Percentiles rank a stretch among this genome's conserved stretches.
Conservation (phyloP, 768 basidiomycete genomes). For the Mycena chlorophos region DNA sequence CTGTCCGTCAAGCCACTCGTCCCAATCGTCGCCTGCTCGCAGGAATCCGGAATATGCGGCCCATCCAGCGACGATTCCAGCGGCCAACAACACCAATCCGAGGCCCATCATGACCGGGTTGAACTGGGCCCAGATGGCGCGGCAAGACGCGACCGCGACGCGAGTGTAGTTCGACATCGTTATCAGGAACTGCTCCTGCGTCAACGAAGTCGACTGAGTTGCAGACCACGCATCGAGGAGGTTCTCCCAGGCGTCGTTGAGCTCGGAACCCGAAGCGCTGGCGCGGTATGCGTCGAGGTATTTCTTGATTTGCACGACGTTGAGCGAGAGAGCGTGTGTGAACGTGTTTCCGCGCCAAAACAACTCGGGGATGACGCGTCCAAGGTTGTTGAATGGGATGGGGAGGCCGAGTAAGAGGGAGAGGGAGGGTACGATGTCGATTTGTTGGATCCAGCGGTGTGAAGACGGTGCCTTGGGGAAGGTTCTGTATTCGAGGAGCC, state of each 20-base stretch:
- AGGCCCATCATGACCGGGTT: constrained; percentile 73
- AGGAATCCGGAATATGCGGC: constrained; percentile 54
- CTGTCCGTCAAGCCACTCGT: constrained; percentile 40
- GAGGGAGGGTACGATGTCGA: constrained; percentile 87
- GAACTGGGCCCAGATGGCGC: constrained; percentile 94
- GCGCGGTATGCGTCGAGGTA: constrained; percentile 80
- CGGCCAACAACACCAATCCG: constrained; percentile 63
- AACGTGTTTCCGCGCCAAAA: constrained; percentile 64
- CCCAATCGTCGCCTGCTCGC: constrained; percentile 39
- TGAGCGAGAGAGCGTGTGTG: constrained; percentile 62
- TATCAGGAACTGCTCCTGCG: constrained; percentile 36
- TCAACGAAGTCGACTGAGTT: constrained; percentile 23
- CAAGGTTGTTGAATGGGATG: constrained; percentile 95
- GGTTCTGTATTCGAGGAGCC: constrained; percentile 51
- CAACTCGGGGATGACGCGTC: constrained; percentile 86
- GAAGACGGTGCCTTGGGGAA: constrained; percentile 60
- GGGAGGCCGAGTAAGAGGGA: constrained; percentile 89
- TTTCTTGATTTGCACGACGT: constrained; percentile 69
- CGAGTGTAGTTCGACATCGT: constrained; percentile 55
- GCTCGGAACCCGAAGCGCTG: constrained; percentile 69
- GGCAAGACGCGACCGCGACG: constrained; percentile 66
- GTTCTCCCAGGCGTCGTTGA: constrained; percentile 61
- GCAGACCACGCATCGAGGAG: constrained; percentile 51
- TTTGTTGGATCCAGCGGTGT: constrained; percentile 81
- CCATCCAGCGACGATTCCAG: constrained; percentile 57